Conservation (phyloP, 805 yeast species). For the Starmerella geochares region DNA sequence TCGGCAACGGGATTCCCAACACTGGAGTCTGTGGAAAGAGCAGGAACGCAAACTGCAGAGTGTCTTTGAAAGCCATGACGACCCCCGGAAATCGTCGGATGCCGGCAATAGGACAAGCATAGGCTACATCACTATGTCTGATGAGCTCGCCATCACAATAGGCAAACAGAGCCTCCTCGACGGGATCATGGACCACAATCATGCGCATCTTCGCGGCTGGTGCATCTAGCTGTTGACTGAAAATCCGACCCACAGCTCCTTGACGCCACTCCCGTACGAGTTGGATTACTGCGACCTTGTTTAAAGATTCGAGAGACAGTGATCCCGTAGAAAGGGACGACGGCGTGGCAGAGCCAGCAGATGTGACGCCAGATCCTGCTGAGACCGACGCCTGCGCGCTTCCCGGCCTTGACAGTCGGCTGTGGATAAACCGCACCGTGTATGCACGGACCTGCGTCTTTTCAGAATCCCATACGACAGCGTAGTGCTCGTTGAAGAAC, state of each 20-base stretch:
- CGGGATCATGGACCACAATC: conserved; percentile 14
- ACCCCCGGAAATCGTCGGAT: conserved; percentile 11
- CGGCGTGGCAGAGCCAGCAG: conserved; percentile 2
- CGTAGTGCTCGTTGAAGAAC: conserved; percentile 8
- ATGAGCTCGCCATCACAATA: conserved; percentile 11
- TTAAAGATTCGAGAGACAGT: neutral
- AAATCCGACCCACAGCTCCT: conserved; percentile 10
- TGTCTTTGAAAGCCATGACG: neutral
- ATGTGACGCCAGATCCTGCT: neutral
- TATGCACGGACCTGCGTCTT: neutral
- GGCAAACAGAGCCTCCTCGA: neutral
- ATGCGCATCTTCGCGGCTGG: neutral
- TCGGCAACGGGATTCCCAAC: conserved; percentile 9
- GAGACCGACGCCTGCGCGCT: neutral
- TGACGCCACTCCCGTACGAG: conserved; percentile 16
- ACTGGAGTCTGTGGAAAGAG: conserved; percentile 10
- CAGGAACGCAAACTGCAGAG: conserved; percentile 1
- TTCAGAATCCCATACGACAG: conserved; percentile 9
- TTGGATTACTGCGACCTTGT: conserved; percentile 12
- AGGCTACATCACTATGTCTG: conserved; percentile 5
- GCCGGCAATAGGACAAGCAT: conserved; percentile 14
- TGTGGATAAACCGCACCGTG: conserved; percentile 5
- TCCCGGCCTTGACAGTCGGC: neutral
- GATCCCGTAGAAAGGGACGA: neutral
- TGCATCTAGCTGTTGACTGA: conserved; percentile 8